Evolutionary conservation across 176 grass and related monocot species (phyloP), one percentile per base, ranked within the genome.

Genomic region (Oryza longistaminata): DNA sequence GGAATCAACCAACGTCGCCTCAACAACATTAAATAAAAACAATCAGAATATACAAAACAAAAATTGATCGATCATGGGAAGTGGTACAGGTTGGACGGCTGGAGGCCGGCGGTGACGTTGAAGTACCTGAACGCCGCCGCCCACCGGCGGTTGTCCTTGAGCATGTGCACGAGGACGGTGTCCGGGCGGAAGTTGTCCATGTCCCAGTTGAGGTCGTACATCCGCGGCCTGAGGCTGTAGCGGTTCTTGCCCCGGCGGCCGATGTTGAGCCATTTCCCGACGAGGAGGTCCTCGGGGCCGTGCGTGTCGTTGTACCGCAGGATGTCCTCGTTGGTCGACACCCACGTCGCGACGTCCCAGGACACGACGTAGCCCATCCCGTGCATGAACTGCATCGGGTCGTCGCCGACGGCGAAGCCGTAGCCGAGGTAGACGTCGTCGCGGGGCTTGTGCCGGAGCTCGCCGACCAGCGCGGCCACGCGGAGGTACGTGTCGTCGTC

Each of bases 351-450:
- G 29, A 95, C 48, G 85, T 95, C 93, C 93, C 90, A 92, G 1
- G 93, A 95, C 5, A 95, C 71, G 50, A 90, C 39, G 86, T 96
- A 96, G 24, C 94, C 94, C 94, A 96, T 96, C n/a, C 91, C 94
- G 55, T 92, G 92, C 94, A 96, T 96, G 94, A 91, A 93, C 29
- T 48, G 73, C 77, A 77, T 81, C 14, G 90, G 85, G 77, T 92
- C 90, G 82, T 88, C 85, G 13, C 88, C 88, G 25, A 93, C 82
- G 45, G 72, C 66, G 79, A 89, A 82, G 35, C 93, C 91, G 71
- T 91, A 43, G 39, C 89, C 89, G 62, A 90, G 80, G 89, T 96
- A 96, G 5, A 91, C 42, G 83, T 96, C 93, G 40, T 43, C 77
- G 39, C 93, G 81, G 15, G 93, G 91, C 87, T 72, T 88, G 70